Conservation (phyloP, 75 land plant species). For the Pseudotsuga menziesii region DNA sequence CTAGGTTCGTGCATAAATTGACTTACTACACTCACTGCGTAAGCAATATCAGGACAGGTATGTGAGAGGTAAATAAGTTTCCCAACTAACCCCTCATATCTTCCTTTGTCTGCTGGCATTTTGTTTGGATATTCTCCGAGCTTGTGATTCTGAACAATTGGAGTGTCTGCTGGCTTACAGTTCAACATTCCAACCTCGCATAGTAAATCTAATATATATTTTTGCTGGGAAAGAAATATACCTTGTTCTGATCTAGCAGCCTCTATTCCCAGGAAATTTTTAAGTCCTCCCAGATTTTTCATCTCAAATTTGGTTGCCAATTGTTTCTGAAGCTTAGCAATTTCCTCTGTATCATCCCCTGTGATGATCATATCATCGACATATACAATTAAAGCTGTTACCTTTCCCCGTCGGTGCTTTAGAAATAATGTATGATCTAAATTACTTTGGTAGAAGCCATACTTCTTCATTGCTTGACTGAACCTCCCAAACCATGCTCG, state of each 20-base stretch:
- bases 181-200: slow-evolving; percentile 8
- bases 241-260: slow-evolving; percentile 12
- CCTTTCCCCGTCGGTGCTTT: neutral
- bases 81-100: no score
- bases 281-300: neutral
- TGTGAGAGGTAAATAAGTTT: no score
- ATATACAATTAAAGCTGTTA: slow-evolving; percentile 15
- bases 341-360: slow-evolving; percentile 20
- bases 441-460: slow-evolving; percentile 1
- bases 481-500: slow-evolving; percentile 16
- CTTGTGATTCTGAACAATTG: no score
- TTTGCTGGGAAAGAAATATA: slow-evolving; percentile 20
- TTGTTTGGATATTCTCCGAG: no score
- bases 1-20: no score
- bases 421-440: slow-evolving; percentile 12
- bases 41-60: no score
- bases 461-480: neutral
- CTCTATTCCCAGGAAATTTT: slow-evolving; percentile 13
- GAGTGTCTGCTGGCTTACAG: no score
- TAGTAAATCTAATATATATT: slow-evolving; percentile 19
- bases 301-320: neutral
- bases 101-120: no score
- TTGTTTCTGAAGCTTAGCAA: neutral
- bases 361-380: slow-evolving; percentile 28
- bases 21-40: no score